Percentiles rank a stretch among this genome's conserved stretches.
These are phyloP conservation scores for Vitis cinerea DNA, from an alignment of 164 flowering plant species.

Conservation along the genomic window DNA sequence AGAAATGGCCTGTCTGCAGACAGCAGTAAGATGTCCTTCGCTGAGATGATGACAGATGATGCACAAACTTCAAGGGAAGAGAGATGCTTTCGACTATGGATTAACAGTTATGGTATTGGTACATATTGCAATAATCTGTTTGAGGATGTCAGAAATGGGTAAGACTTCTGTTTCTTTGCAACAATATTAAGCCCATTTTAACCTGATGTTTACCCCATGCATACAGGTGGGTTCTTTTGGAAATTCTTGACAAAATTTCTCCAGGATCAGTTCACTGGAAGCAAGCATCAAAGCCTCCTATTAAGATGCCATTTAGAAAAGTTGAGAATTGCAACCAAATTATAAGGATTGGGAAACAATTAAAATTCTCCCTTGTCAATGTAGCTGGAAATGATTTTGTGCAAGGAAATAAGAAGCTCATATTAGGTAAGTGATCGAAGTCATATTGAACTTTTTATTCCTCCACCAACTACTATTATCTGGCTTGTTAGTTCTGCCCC, in stretches of 20 bases:
- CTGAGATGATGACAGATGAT: constrained; percentile 67
- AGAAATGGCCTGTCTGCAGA: constrained; percentile 55
- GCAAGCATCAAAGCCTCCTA: constrained; percentile 54
- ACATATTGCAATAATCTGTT: constrained; percentile 46
- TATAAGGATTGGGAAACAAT: constrained; percentile 43
- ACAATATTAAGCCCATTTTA: not conserved
- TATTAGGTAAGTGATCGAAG: constrained; percentile 32
- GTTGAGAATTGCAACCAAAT: constrained; percentile 67
- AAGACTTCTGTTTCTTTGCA: constrained; percentile 1
- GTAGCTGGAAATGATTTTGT: constrained; percentile 64
- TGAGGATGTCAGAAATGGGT: constrained; percentile 67
- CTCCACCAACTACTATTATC: too few species aligned
- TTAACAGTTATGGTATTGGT: constrained; percentile 54
- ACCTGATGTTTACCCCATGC: constrained; percentile 7
- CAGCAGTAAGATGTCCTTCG: constrained; percentile 32
- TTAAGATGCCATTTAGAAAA: constrained; percentile 60
- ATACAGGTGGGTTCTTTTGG: constrained; percentile 56
- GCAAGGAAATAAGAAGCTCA: constrained; percentile 61
- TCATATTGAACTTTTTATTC: not conserved
- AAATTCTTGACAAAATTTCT: constrained; percentile 48
- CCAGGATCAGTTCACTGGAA: constrained; percentile 58
- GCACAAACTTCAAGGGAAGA: constrained; percentile 58
- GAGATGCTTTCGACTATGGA: constrained; percentile 61
- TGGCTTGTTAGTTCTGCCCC: not conserved
- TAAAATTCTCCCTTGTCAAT: constrained; percentile 55